These are phyloP conservation scores for Solanum chiquidenum DNA, from an alignment of 257 asterid species.

Conservation along the genomic window DNA sequence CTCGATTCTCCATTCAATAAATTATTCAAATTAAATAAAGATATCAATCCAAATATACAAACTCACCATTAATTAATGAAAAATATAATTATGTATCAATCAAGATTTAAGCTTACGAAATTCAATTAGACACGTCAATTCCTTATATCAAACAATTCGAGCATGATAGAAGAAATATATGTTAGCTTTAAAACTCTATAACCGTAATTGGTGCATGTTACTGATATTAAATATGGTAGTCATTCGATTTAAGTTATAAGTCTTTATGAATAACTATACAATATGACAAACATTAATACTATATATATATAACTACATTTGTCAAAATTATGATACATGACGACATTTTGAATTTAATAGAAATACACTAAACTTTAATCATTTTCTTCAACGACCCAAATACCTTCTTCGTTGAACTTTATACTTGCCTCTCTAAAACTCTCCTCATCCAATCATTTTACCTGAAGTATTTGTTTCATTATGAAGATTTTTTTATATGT, in stretches of 20 bases:
- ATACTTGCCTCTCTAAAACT: no score
- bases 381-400: not conserved
- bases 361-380: no score
- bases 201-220: not conserved
- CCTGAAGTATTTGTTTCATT: no score
- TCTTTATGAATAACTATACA: no score
- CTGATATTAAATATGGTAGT: not conserved
- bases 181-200: not conserved
- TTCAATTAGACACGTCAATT: not conserved
- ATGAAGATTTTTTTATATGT: no score
- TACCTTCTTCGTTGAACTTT: not conserved
- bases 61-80: not conserved
- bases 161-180: no score
- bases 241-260: not conserved
- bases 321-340: no score
- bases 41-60: no score
- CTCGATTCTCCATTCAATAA: not conserved
- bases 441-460: no score
- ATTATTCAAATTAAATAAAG: not conserved
- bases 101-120: not conserved
- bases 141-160: no score
- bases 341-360: not conserved
- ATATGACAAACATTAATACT: not conserved
- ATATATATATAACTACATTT: not conserved
- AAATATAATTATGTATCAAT: not conserved